These are phyloP conservation scores for Solanum medicagineum DNA, from an alignment of 257 asterid genomes.

Conservation along the genomic window DNA sequence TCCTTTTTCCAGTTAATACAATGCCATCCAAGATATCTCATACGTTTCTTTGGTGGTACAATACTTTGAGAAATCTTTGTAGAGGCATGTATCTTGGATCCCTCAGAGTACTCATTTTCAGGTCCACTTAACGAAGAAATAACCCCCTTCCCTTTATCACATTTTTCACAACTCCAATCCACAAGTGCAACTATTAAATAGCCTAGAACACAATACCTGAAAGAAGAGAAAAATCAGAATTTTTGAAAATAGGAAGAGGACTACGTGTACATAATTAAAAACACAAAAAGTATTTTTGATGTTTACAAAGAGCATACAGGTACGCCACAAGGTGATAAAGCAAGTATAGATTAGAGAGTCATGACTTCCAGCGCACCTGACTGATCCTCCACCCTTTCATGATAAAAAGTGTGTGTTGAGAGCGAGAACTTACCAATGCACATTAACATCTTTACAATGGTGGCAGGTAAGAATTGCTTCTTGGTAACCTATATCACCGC, in stretches of 20 bases:
- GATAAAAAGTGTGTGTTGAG: too few species aligned
- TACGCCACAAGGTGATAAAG: not conserved
- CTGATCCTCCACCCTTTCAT: not conserved
- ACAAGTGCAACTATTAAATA: not conserved
- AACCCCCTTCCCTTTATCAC: slow-evolving; percentile 5
- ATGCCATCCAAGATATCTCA: not conserved
- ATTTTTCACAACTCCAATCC: slow-evolving; percentile 44
- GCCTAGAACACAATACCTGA: slow-evolving; percentile 45
- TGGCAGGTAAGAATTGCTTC: too few species aligned
- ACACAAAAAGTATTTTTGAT: not conserved
- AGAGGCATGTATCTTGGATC: not conserved
- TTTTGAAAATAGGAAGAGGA: not conserved
- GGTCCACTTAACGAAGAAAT: slow-evolving; percentile 4
- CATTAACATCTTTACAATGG: too few species aligned
- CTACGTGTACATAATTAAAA: not conserved
- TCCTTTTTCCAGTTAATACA: slow-evolving; percentile 23
- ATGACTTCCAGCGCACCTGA: not conserved
- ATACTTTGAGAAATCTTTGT: not conserved
- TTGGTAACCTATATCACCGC: too few species aligned
- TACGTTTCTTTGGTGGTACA: not conserved
- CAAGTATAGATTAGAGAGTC: not conserved
- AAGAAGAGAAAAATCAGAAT: not conserved
- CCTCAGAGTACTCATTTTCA: not conserved
- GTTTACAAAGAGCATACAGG: not conserved
- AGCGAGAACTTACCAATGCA: too few species aligned